A percentile compares a stretch with the other conserved stretches of the same genome.
phyloP scores from a whole-genome alignment of 352 stramenopile genomes.

The Phytophthora aleatoria region DNA sequence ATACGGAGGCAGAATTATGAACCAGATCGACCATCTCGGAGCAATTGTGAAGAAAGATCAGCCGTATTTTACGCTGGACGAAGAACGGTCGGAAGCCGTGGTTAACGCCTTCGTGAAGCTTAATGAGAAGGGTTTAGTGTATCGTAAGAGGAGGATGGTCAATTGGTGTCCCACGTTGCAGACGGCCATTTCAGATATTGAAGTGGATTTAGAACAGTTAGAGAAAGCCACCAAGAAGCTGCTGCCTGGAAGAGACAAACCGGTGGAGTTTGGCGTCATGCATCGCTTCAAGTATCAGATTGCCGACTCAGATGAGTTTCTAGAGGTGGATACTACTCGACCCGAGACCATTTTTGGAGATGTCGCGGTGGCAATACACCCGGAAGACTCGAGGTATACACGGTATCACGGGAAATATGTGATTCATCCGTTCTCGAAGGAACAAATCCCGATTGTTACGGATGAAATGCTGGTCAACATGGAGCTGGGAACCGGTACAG shows the following conservation, averaged over 20 bases:
- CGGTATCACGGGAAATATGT: conserved; percentile 96
- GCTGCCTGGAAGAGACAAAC: conserved; percentile 69
- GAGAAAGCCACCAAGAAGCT: conserved; percentile 82
- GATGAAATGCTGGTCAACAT: conserved; percentile 98
- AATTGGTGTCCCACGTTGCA: conserved; percentile 98
- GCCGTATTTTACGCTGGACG: conserved; percentile 99
- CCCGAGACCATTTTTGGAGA: conserved; percentile 99
- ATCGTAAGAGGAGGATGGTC: conserved; percentile 95
- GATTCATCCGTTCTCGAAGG: conserved; percentile 93
- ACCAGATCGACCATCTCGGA: conserved; percentile 94
- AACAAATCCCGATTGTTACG: conserved; percentile 94
- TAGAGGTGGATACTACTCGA: conserved; percentile 97
- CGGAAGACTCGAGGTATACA: conserved; percentile 94
- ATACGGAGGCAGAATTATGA: conserved; percentile 96
- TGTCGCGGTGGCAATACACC: conserved; percentile 97
- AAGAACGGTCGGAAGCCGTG: conserved; percentile 86
- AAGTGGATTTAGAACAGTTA: conserved; percentile 98
- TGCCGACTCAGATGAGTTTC: conserved; percentile 57
- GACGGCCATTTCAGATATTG: conserved; percentile 95
- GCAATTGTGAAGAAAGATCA: conserved; percentile 96
- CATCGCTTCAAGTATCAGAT: conserved; percentile 81
- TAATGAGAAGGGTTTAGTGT: conserved; percentile 97
- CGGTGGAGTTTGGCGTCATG: conserved; percentile 88
- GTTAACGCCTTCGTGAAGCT: conserved; percentile 85
- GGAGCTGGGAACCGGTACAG: conserved; percentile 96